A percentile compares a stretch with the other conserved stretches of the same genome.
These are phyloP conservation scores for Macrocybe gigantea DNA, from an alignment of 768 basidiomycete genomes.

Conservation along the genomic window DNA sequence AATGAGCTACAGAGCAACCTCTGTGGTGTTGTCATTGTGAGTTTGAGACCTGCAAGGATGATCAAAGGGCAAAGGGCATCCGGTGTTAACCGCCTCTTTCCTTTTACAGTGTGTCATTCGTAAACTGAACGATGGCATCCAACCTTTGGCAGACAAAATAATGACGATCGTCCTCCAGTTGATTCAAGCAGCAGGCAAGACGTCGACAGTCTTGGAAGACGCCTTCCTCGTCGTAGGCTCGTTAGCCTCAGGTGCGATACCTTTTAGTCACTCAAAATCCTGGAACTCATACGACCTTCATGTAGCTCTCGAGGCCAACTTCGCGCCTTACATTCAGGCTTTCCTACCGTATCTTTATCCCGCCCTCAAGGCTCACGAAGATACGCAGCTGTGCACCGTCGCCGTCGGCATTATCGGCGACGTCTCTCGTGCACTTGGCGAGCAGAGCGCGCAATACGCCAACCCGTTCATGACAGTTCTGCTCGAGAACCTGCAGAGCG, in stretches of 20 bases:
- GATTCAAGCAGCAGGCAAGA: constrained; percentile 83
- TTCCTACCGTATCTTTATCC: constrained; percentile 85
- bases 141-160: constrained; percentile 87
- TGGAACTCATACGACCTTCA: constrained; percentile 3
- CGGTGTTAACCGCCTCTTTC: constrained; percentile 2
- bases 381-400: constrained; percentile 92
- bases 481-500: constrained; percentile 85
- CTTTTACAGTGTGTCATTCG: constrained; percentile 69
- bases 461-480: constrained; percentile 88
- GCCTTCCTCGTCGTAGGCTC: constrained; percentile 93
- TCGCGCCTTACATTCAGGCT: constrained; percentile 77
- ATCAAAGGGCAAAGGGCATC: neutral
- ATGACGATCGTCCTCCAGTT: constrained; percentile 89
- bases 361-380: constrained; percentile 89
- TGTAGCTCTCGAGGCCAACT: constrained; percentile 68
- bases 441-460: constrained; percentile 78
- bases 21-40: constrained; percentile 82
- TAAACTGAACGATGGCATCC: constrained; percentile 76
- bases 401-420: constrained; percentile 96
- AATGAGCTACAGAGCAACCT: constrained; percentile 96
- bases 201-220: constrained; percentile 93
- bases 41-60: constrained; percentile 18
- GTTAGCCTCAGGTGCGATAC: constrained; percentile 58
- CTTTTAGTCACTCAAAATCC: neutral
- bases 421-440: constrained; percentile 90